Evolutionary conservation across 768 basidiomycete species (phyloP), one percentile per base, ranked within the genome.

Genomic region (Lentinula lateritia): DNA sequence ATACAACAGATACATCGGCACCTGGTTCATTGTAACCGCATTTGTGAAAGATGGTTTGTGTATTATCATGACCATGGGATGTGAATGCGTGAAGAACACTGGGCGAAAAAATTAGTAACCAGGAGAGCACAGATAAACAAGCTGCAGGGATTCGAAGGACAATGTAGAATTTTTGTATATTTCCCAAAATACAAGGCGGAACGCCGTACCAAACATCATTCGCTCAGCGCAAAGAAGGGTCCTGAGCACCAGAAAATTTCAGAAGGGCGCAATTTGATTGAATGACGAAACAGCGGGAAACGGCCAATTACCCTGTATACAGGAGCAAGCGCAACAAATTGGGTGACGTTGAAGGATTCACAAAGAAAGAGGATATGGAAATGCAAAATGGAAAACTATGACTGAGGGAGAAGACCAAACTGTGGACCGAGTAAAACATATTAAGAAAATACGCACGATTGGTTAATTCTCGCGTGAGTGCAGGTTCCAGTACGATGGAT

Each of bases 71-170:
- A 88, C 83, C 63, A 86, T 84, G 23, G 91, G 91, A 68, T 92
- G 89, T 65, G 87, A 88, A 70, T 89, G 89, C 28, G 91, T 81
- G 71, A 93, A 92, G 72, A 92, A 92, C 9, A 92, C 90, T 92
- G 41, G 5, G 9, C 43, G 38, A 53, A 39, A 53, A 60, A 52
- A 38, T 55, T 36, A 61, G 50, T 61, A 2, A 23, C 18, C 52
- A 41, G 50, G 34, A 23, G 13, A 43, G 34, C 34, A 53, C 0
- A 34, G 20, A 7, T 53, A 53, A 20, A 35, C 18, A 8, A 20
- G 34, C 52, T 28, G 38, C 10, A 13, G 5, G 28, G 20, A 46
- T 20, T 18, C 12, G 20, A 23, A 20, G 45, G 23, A 28, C 9
- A 23, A 18, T 20, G 46, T 48, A 4, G 4, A 18, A 48, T 48